phyloP scores from a whole-genome alignment of 2,329 filamentous ascomycete genomes.

The Neocucurbitaria cava region DNA sequence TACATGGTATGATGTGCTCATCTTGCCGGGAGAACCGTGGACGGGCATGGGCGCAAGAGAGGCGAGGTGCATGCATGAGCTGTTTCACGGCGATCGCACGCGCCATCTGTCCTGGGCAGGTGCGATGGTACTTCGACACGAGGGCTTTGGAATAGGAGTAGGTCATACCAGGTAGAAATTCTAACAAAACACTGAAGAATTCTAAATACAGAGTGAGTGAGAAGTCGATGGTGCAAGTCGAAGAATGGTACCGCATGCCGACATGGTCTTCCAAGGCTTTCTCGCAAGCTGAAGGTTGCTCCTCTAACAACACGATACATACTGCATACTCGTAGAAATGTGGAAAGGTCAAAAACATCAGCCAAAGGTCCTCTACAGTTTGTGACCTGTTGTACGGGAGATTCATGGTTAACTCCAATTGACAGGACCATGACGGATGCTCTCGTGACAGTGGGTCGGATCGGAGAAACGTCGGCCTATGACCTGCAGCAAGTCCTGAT shows the following conservation, averaged over 20 bases:
- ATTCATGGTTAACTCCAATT: neutral
- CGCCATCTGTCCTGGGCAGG: neutral
- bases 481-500: constrained; percentile 29
- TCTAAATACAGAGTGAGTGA: too few species aligned
- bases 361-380: neutral
- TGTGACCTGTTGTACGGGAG: neutral
- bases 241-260: neutral
- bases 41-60: neutral
- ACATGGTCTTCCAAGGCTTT: neutral
- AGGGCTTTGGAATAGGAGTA: neutral
- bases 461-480: constrained; percentile 27
- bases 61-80: neutral
- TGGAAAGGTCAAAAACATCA: neutral
- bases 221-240: neutral
- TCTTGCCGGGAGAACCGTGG: neutral
- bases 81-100: neutral
- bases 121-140: neutral
- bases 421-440: neutral
- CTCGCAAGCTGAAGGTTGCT: neutral
- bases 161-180: too few species aligned
- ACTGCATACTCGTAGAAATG: neutral
- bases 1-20: neutral
- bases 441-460: constrained; percentile 18
- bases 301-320: neutral
- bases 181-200: too few species aligned